Percentiles rank a stretch among this genome's conserved stretches.
Evolutionary conservation across 2,329 filamentous ascomycete species (phyloP).

Genomic region (Fulvia fulva): DNA sequence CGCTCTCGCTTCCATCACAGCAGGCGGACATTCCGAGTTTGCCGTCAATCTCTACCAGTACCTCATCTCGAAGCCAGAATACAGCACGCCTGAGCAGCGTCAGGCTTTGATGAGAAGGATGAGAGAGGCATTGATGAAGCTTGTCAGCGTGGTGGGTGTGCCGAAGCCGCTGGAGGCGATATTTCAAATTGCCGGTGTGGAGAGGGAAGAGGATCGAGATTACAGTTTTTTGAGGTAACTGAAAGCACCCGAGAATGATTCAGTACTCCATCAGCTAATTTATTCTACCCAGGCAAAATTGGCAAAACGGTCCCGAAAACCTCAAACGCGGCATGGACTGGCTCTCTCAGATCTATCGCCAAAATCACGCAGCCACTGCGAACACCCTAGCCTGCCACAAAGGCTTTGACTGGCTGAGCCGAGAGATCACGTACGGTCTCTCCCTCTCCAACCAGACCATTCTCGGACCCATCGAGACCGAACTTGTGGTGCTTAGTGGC

Average conservation of each 20-base stretch:
- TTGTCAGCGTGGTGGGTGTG: constrained; percentile 56
- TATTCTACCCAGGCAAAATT: constrained; percentile 51
- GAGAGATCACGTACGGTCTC: constrained; percentile 56
- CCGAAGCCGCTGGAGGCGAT: constrained; percentile 61
- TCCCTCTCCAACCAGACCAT: constrained; percentile 56
- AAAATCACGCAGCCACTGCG: constrained; percentile 42
- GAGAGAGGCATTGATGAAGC: constrained; percentile 58
- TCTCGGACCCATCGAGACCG: constrained; percentile 52
- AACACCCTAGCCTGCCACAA: constrained; percentile 43
- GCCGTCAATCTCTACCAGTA: constrained; percentile 54
- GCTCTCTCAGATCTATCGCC: constrained; percentile 55
- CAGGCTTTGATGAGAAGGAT: constrained; percentile 49
- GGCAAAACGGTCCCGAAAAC: constrained; percentile 57
- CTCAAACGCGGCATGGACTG: constrained; percentile 51
- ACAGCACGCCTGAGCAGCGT: constrained; percentile 42
- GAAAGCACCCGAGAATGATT: too few species aligned
- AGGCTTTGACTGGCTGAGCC: constrained; percentile 51
- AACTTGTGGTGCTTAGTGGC: constrained; percentile 51
- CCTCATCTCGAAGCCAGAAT: constrained; percentile 49
- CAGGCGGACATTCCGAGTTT: constrained; percentile 50
- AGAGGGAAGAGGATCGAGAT: constrained; percentile 56
- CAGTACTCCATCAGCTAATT: too few species aligned
- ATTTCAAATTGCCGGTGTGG: constrained; percentile 51
- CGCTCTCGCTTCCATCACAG: constrained; percentile 43
- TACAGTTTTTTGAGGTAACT: constrained; percentile 49